Base-by-base conservation (phyloP, 2,329 filamentous ascomycete species). In the Beauveria sp. region DNA sequence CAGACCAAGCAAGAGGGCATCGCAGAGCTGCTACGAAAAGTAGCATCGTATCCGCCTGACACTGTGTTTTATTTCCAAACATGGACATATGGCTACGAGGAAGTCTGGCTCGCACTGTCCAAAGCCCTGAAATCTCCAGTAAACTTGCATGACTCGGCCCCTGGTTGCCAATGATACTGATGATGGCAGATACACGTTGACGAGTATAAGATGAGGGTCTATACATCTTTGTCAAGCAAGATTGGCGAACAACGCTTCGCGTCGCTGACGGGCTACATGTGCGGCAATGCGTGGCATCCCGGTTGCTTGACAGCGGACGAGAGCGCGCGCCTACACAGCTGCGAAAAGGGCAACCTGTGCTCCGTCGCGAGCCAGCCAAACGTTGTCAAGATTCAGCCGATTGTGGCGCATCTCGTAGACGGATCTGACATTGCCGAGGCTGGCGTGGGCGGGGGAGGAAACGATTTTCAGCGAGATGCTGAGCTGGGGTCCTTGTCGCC, bases 51-150 rank as follows among this genome's bases (percentile, higher is more conserved):
- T 70, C 88, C 92, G 0, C 64, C 77, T 1, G 84, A 91, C 45
- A 96, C 91, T 0, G 72, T 88, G 1, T 97, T 96, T 68, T 89
- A 96, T 71, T 81, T 98, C 51, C 85, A 92, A 61, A 85, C 91
- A 1, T 96, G 93, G 92, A 97, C 93, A 0, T 95, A 95, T 70
- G 81, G 81, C 0, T 96, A 97, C 65, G 93, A 98, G 71, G 89
- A 96, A 58, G 91, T 96, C 0, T 97, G 92, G 92, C 78, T 92
- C 62, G 88, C 91, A 0, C 75, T 98, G 0, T 87, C 91, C 0
- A 82, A 86, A 24, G 84, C 86, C 12, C 76, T 97, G 0, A 75
- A 83, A 6, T 87, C 87, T 3, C 81, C 79, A 69, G 87, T 87
- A 73, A 62, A 69, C 7, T 16, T 16, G 14, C 1, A 5, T 34